Evolutionary conservation across 2,329 filamentous ascomycete species (phyloP), one percentile per base, ranked within the genome.

Genomic region (Aspergillus novofumigatus): DNA sequence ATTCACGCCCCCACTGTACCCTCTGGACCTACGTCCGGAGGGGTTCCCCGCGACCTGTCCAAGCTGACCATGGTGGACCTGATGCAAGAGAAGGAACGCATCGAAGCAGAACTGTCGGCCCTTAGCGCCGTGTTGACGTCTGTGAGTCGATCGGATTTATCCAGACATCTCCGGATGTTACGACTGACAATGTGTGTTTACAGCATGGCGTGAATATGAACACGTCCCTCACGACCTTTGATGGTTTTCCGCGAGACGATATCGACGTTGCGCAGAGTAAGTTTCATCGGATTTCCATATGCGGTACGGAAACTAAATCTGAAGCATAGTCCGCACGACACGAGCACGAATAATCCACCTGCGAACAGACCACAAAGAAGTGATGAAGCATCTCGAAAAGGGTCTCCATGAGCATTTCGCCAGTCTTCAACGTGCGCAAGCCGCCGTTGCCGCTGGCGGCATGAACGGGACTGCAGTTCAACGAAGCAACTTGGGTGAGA

Each of bases 121-220:
- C 81, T 97, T 8, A 87, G 92, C 59, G 83, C 87, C 53, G 91
- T 97, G 14, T 83, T 99, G n/a, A 90, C 92, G 63, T 94, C 92
- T 63, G 92, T 96, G 78, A 67, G 84, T 73, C 44, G 49, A 23
- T 35, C 11, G 32, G 5, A 17, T 21, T 25, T 14, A 35, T 4
- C 41, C 28, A 23, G 54, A 45, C 21, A 25, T 26, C 25, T 32
- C 28, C 45, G 23, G 49, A 10, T 49, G 21, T 26, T 32, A 35
- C 41, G 61, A 60, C 59, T 67, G 49, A 69, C 47, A 20, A n/a
- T 51, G 17, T 50, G n/a, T 51, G 56, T 47, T 28, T 51, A 38
- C 25, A 97, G 92, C 93, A 97, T 79, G 87, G 89, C 48, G 93
- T 96, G 53, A 87, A 89, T 67, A 99, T 99, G 94, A 87, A 88